Conservation (phyloP, 306 rosid species). For the Prunus mume region DNA sequence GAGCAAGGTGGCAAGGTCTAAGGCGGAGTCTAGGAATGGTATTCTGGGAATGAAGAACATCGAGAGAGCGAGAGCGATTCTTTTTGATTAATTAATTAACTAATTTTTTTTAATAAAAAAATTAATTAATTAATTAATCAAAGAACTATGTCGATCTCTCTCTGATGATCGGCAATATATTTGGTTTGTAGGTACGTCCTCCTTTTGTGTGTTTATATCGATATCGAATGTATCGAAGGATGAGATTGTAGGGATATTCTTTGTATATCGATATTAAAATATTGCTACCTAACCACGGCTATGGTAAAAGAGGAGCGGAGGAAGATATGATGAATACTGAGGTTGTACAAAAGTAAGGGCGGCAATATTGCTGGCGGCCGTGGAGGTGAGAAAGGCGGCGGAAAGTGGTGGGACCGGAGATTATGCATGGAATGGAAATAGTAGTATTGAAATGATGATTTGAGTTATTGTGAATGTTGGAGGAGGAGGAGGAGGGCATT, state of each 20-base stretch:
- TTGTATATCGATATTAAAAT: background rate
- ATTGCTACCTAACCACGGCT: slow-evolving; percentile 2
- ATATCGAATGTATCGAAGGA: background rate
- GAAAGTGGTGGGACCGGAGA: slow-evolving; percentile 22
- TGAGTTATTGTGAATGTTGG: background rate
- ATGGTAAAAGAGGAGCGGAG: background rate
- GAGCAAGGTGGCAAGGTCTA: slow-evolving; percentile 47
- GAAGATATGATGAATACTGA: background rate
- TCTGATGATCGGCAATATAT: background rate
- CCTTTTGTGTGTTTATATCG: background rate
- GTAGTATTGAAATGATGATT: background rate
- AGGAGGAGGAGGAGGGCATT: slow-evolving; percentile 18
- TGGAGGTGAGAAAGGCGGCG: slow-evolving; percentile 37
- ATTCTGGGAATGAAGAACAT: slow-evolving; percentile 49
- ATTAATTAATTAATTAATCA: slow-evolving; percentile 1
- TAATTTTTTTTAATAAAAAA: background rate
- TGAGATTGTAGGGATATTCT: background rate
- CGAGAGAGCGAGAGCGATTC: slow-evolving; percentile 15
- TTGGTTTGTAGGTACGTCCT: background rate
- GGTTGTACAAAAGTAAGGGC: slow-evolving; percentile 9
- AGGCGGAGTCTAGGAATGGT: slow-evolving; percentile 37
- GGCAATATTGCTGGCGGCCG: slow-evolving; percentile 31
- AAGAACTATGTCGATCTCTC: background rate
- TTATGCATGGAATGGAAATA: slow-evolving; percentile 47
- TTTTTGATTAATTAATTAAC: background rate